Conservation (phyloP, 2,329 filamentous ascomycete species). For the Hypocrella siamensis region DNA sequence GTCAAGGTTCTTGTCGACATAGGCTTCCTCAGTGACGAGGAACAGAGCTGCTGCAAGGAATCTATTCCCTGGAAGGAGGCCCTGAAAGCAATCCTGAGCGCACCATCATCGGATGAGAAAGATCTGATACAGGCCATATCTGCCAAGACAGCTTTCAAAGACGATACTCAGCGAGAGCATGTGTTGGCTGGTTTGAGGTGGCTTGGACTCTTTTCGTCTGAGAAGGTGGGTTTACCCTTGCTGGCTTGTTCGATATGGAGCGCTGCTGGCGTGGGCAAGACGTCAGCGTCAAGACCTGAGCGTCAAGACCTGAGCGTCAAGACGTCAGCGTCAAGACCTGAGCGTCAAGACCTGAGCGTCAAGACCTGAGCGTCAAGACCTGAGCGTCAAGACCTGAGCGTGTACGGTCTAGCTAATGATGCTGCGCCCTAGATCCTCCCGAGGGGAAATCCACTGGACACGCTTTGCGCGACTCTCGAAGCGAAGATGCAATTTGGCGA, state of each 20-base stretch:
- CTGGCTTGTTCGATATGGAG: too few species aligned
- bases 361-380: background rate
- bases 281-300: background rate
- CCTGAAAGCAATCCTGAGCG: conserved; percentile 59
- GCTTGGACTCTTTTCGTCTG: conserved; percentile 41
- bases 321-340: background rate
- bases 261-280: too few species aligned
- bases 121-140: conserved; percentile 61
- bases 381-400: background rate
- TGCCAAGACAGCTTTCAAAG: conserved; percentile 58
- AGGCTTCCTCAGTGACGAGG: conserved; percentile 52
- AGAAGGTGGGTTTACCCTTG: too few species aligned
- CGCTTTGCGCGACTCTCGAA: conserved; percentile 78
- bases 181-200: conserved; percentile 60
- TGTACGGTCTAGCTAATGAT: conserved; percentile 51
- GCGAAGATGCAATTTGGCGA: conserved; percentile 80
- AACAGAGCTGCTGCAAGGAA: conserved; percentile 49
- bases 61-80: conserved; percentile 72
- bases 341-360: background rate
- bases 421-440: conserved; percentile 56
- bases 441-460: conserved; percentile 69
- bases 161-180: conserved; percentile 50
- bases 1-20: conserved; percentile 77
- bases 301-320: background rate
- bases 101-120: conserved; percentile 46